Evolutionary conservation across 805 yeast species (phyloP).

Genomic region (Schizosaccharomyces cryophilus): DNA sequence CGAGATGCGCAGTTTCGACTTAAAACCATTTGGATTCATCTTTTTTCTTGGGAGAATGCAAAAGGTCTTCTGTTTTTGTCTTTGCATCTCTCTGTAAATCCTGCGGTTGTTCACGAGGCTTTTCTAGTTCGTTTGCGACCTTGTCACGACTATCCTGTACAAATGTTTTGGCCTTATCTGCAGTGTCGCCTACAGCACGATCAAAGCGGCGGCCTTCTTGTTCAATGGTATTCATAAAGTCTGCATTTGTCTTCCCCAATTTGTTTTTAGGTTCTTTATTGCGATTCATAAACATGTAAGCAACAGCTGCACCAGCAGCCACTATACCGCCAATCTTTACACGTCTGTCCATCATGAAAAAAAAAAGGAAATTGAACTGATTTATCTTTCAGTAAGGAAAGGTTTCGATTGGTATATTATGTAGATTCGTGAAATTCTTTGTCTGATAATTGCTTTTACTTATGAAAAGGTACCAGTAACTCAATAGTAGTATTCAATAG

Average conservation of each 20-base stretch:
- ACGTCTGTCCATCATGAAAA: background rate
- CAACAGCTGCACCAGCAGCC: background rate
- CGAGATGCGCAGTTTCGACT: background rate
- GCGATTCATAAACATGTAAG: background rate
- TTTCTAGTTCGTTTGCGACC: background rate
- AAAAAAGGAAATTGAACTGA: too few species aligned
- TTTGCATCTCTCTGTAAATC: background rate
- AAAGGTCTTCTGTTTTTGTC: background rate
- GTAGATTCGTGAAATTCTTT: too few species aligned
- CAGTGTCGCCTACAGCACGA: background rate
- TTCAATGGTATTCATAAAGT: background rate
- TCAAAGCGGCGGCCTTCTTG: background rate
- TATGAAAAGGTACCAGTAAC: too few species aligned
- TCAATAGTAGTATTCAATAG: too few species aligned
- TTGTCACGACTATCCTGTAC: background rate
- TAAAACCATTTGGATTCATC: background rate
- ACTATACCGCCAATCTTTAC: background rate
- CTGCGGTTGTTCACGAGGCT: background rate
- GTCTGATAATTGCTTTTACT: too few species aligned
- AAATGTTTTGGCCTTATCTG: background rate
- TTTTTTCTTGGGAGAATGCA: background rate
- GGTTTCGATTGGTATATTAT: too few species aligned
- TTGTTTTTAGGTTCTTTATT: background rate
- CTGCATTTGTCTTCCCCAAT: background rate
- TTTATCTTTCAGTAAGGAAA: too few species aligned